Evolutionary conservation across 768 basidiomycete genomes (phyloP).

Genomic region (Mycena vulgaris): DNA sequence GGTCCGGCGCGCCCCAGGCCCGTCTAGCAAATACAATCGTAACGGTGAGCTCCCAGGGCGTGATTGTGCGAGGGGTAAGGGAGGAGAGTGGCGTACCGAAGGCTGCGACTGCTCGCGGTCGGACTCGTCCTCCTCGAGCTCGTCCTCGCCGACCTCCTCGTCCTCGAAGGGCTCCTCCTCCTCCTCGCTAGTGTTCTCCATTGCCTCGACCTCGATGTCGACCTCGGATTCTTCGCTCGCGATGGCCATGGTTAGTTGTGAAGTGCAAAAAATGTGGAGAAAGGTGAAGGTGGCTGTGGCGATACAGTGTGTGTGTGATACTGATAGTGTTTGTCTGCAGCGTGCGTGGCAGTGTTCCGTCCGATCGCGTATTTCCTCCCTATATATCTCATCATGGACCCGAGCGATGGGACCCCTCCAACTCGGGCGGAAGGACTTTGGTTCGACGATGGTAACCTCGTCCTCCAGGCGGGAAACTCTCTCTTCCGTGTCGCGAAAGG

Average conservation of each 20-base stretch:
- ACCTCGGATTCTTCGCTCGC: constrained; percentile 36
- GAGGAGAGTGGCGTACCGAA: constrained; percentile 11
- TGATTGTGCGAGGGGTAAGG: background rate
- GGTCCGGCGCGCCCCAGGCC: background rate
- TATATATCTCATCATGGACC: no score
- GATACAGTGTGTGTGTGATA: no score
- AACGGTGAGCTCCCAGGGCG: background rate
- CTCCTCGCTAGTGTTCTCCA: constrained; percentile 28
- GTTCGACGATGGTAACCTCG: no score
- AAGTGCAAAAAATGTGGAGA: no score
- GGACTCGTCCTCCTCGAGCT: constrained; percentile 38
- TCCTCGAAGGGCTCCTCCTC: constrained; percentile 23
- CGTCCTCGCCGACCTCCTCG: constrained; percentile 29
- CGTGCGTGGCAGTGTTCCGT: no score
- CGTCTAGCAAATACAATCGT: background rate
- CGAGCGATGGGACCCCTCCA: no score
- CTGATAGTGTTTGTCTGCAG: no score
- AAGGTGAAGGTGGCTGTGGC: no score
- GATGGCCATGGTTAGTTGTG: constrained; percentile 7
- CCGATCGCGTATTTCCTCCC: no score
- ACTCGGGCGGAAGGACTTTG: no score
- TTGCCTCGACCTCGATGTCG: constrained; percentile 32
- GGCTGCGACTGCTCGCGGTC: constrained; percentile 21
- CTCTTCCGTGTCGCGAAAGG: no score
- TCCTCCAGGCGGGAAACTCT: no score